Evolutionary conservation across 2,329 filamentous ascomycete species (phyloP), one percentile per base, ranked within the genome.

Genomic region (Pestalotiopsis sp.): DNA sequence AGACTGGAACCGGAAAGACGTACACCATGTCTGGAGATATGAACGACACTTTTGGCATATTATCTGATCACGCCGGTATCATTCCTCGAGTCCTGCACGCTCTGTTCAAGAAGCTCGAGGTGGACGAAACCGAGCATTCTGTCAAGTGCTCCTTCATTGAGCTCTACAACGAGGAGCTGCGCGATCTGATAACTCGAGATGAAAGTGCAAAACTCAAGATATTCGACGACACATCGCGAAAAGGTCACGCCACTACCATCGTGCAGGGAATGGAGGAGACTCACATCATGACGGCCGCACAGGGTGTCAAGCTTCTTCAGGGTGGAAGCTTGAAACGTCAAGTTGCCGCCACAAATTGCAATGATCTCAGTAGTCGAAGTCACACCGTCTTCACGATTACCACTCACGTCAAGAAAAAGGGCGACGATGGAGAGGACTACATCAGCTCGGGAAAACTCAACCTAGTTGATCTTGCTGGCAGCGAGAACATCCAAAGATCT

Each of bases 21-120:
- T 99, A 99, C 81, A 99, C 96, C 27, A 99, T 99, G 96, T 97
- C 95, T 0, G 96, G 96, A 67, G 95, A 99, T 80, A 98, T 99
- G 90, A 93, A 88, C 14, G 93, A 98, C 74, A 93, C 90, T 0
- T 82, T 94, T 49, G 94, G 95, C 1, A 90, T 97, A 69, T 86
- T 97, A 14, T 95, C 95, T 1, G 96, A 98, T 77, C 92, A 91
- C 52, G 96, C 97, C 36, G 96, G 96, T 75, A 98, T 99, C 74
- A 96, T 99, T 71, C 97, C 97, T 27, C 91, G 97, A 63, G 94
- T 95, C 0, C 84, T 99, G 0, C 92, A 98, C 76, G 89, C 92
- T 0, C 86, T 99, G 0, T 99, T 99, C 81, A 88, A 88, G 73
- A 95, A 93, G 77, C 89, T 99, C 6, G 93, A 96, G 70, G 82